Conservation (phyloP, 495 filamentous ascomycete genomes). For the Acidiella bohemica region DNA sequence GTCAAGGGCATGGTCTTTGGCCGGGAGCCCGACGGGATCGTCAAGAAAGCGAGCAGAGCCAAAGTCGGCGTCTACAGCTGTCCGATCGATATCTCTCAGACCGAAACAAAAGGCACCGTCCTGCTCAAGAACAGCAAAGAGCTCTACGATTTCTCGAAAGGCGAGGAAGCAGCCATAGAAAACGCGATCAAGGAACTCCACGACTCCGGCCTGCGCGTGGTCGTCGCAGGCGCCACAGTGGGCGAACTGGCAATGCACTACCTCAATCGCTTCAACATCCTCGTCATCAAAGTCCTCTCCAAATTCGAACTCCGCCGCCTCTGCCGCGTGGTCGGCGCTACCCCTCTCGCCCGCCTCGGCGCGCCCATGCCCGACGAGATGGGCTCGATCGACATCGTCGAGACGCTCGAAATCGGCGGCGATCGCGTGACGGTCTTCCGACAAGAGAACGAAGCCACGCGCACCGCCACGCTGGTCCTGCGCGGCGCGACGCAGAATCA, state of each 20-base stretch:
- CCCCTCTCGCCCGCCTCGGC: conserved; percentile 84
- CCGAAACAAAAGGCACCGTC: conserved; percentile 99
- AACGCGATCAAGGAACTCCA: conserved; percentile 83
- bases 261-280: conserved; percentile 89
- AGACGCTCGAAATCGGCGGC: conserved; percentile 95
- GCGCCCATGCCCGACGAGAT: conserved; percentile 99
- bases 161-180: conserved; percentile 87
- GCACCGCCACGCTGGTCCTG: conserved; percentile 89
- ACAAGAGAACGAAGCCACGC: conserved; percentile 83
- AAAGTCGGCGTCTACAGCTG: conserved; percentile 97
- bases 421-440: conserved; percentile 98
- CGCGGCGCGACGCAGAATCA: conserved; percentile 96
- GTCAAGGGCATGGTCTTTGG: conserved; percentile 98
- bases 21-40: conserved; percentile 66
- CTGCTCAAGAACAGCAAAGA: conserved; percentile 93
- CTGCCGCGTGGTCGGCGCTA: conserved; percentile 93
- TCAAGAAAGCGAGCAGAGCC: conserved; percentile 83
- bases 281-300: conserved; percentile 93
- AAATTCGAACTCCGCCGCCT: conserved; percentile 92
- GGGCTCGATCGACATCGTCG: conserved; percentile 86
- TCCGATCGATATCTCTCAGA: conserved; percentile 88
- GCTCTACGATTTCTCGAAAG: conserved; percentile 96
- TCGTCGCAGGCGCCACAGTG: conserved; percentile 79
- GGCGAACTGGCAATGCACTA: conserved; percentile 96
- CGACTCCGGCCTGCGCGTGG: conserved; percentile 82